Base-by-base conservation (phyloP, 768 basidiomycete genomes). In the Dendrothele bispora region DNA sequence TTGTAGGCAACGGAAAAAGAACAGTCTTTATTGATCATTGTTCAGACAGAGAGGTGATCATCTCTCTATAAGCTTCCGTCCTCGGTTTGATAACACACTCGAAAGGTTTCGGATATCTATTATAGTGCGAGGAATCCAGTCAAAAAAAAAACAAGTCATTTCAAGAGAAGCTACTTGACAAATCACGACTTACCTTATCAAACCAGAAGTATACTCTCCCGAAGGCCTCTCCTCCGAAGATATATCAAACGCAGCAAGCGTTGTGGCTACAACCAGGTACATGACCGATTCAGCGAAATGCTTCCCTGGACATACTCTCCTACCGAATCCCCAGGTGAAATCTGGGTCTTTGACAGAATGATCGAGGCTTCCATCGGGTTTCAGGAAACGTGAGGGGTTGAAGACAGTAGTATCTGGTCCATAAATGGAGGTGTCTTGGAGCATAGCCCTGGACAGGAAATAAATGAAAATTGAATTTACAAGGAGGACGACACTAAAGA, bases 311-410 rank as follows among this genome's bases (percentile, higher is more conserved):
- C 51, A 52, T 34, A 43, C 36, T 28, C 70, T 62, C 47, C 66
- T 48, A 37, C 71, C 71, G 49, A 68, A 71, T 5, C 69, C 67
- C 26, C 71, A 71, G 12, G 63, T 63, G 26, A 60, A 53, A 2
- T 54, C 53, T 5, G 68, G 68, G 46, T 67, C 63, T 18, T 61
- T 60, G 30, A 68, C 49, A 4, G 53, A 49, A 14, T 50, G 39
- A 28, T 69, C 57, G 39, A 61, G 59, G 7, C 53, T 59, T 26
- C 64, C 66, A 50, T 69, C 63, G 1, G 57, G 29, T 18, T 48
- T 59, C 39, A 73, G 36, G 61, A 71, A 74, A 37, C 73, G 63
- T 32, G 67, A 67, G 18, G 73, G 73, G 32, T 61, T 46, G 61
- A 70, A 74, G 14, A 53, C 56, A 52, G 58, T 55, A 1, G 71